A percentile compares a stretch with the other conserved stretches of the same genome.
Evolutionary conservation across 805 yeast species (phyloP).

Genomic region (Candida maris): DNA sequence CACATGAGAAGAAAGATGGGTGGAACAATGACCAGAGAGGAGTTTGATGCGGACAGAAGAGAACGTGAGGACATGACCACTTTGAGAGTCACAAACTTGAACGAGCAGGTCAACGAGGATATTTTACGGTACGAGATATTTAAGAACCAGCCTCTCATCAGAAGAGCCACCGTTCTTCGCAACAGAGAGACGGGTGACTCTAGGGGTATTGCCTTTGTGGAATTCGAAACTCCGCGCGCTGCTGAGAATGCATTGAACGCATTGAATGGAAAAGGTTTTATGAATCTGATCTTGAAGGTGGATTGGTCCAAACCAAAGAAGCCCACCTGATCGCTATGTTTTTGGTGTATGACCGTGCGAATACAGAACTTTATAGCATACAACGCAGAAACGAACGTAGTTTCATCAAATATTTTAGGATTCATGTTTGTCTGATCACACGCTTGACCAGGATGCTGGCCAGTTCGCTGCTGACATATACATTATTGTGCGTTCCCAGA

Average conservation of each 20-base stretch:
- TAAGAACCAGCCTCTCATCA: slow-evolving; percentile 59
- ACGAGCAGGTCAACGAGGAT: slow-evolving; percentile 78
- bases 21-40: slow-evolving; percentile 27
- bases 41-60: slow-evolving; percentile 36
- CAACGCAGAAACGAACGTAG: no score
- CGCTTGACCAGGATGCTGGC: slow-evolving; percentile 13
- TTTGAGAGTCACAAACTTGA: slow-evolving; percentile 86
- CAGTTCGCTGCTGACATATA: slow-evolving; percentile 43
- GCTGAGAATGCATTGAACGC: slow-evolving; percentile 77
- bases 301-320: slow-evolving; percentile 53
- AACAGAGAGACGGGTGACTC: slow-evolving; percentile 92
- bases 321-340: neutral
- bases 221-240: slow-evolving; percentile 59
- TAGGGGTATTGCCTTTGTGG: slow-evolving; percentile 93
- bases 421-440: neutral
- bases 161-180: slow-evolving; percentile 79
- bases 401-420: no score
- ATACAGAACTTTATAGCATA: no score
- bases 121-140: slow-evolving; percentile 67
- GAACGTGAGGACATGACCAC: slow-evolving; percentile 83
- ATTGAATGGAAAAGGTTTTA: slow-evolving; percentile 89
- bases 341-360: no score
- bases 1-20: slow-evolving; percentile 45
- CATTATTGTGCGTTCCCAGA: slow-evolving; percentile 66
- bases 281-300: slow-evolving; percentile 73